Conservation (phyloP, 148 eudicot species). For the Suaeda aralocaspica region DNA sequence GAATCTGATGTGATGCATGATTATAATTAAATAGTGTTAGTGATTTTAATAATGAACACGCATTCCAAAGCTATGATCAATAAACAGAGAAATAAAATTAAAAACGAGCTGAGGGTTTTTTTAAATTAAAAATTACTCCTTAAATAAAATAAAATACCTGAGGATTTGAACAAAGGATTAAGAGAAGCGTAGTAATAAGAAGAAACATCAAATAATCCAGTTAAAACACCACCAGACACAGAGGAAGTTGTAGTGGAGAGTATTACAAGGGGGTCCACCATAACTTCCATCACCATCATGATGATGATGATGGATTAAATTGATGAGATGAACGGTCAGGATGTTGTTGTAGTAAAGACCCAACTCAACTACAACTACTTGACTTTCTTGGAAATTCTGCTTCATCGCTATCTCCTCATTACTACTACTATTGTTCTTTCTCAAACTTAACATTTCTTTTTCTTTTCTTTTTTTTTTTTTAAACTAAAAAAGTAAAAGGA, state of each 20-base stretch:
- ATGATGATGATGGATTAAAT: conserved; percentile 10
- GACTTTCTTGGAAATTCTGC: conserved; percentile 12
- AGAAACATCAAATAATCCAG: conserved; percentile 37
- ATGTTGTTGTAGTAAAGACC: conserved; percentile 27
- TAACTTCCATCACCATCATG: conserved; percentile 13
- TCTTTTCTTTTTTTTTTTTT: background rate
- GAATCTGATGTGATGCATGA: background rate
- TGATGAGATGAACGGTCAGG: conserved; percentile 23
- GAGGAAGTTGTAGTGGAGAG: background rate
- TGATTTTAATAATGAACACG: too few species aligned
- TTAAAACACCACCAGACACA: conserved; percentile 14
- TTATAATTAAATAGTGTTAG: too few species aligned
- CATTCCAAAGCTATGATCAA: conserved; percentile 9
- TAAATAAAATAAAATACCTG: conserved; percentile 37
- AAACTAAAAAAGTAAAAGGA: background rate
- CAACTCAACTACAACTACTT: conserved; percentile 25
- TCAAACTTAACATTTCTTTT: background rate
- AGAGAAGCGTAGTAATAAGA: conserved; percentile 18
- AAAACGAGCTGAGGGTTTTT: background rate
- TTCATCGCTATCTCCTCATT: conserved; percentile 12
- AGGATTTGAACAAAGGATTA: conserved; percentile 35
- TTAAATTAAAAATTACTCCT: background rate
- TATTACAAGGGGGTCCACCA: conserved; percentile 36
- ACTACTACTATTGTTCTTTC: background rate
- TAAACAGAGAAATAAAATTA: background rate